Conservation (phyloP, 352 stramenopile genomes). For the Globisporangium acanthophoron region DNA sequence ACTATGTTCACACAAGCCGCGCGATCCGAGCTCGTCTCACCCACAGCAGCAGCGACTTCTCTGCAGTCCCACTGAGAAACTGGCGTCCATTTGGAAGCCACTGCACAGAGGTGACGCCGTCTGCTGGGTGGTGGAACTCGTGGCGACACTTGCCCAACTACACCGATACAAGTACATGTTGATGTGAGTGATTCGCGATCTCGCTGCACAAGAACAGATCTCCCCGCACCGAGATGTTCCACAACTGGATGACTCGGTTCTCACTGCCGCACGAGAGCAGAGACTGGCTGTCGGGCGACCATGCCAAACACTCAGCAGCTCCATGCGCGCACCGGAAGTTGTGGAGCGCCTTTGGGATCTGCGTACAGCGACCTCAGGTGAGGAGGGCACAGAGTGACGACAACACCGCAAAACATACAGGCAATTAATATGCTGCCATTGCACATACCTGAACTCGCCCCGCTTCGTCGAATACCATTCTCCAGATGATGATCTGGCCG, state of each 20-base stretch:
- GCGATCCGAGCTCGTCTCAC: conserved; percentile 20
- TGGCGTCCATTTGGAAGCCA: conserved; percentile 56
- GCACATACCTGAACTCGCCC: not conserved
- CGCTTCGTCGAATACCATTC: conserved; percentile 21
- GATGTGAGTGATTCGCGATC: no score
- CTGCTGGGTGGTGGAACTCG: conserved; percentile 49
- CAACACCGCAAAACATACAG: not conserved
- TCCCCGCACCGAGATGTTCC: conserved; percentile 39
- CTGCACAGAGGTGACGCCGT: conserved; percentile 38
- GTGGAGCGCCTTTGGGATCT: conserved; percentile 27
- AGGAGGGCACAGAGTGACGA: not conserved
- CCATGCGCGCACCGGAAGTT: conserved; percentile 42
- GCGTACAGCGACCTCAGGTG: not conserved
- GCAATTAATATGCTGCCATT: not conserved
- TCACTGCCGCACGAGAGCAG: conserved; percentile 53
- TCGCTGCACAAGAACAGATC: not conserved
- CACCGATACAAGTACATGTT: not conserved
- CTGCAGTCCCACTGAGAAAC: conserved; percentile 63
- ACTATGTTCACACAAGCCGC: not conserved
- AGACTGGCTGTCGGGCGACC: conserved; percentile 53
- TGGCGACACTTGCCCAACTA: conserved; percentile 18
- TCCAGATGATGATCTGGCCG: conserved; percentile 73
- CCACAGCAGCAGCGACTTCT: conserved; percentile 75
- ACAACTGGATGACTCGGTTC: conserved; percentile 59
- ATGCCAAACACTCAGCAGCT: conserved; percentile 49